Conservation (phyloP, 208 protist genomes). For the Leishmania lainsoni region DNA sequence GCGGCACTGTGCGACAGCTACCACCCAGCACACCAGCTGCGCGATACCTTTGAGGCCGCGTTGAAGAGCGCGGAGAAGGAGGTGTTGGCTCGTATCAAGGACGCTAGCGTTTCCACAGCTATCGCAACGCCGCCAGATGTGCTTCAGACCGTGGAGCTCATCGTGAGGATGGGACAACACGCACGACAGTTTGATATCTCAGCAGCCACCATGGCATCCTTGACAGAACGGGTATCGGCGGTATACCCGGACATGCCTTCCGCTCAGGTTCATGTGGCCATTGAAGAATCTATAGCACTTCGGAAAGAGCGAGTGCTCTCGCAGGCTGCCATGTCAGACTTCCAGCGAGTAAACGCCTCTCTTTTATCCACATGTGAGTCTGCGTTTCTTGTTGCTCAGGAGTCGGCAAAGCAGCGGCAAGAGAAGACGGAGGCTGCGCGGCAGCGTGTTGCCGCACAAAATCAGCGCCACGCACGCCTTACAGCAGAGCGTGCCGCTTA, state of each 20-base stretch:
- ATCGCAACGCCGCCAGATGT: slow-evolving; percentile 6
- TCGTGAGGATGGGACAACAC: slow-evolving; percentile 44
- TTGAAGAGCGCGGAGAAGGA: slow-evolving; percentile 7
- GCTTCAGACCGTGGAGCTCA: slow-evolving; percentile 26
- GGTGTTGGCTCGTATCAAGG: slow-evolving; percentile 6
- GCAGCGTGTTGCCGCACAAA: slow-evolving; percentile 31
- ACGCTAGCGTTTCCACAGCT: not conserved
- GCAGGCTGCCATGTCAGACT: slow-evolving; percentile 36
- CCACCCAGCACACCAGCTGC: slow-evolving; percentile 11
- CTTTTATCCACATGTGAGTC: slow-evolving; percentile 40
- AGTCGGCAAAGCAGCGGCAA: slow-evolving; percentile 17
- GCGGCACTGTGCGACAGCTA: slow-evolving; percentile 11
- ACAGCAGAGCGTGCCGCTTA: slow-evolving; percentile 37
- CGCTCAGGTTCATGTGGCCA: slow-evolving; percentile 17
- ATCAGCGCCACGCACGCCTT: slow-evolving; percentile 34
- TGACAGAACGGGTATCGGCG: slow-evolving; percentile 30
- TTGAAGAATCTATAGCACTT: slow-evolving; percentile 27
- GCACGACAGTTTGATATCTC: slow-evolving; percentile 31
- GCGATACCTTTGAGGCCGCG: slow-evolving; percentile 14
- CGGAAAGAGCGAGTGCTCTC: slow-evolving; percentile 15
- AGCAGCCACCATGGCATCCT: slow-evolving; percentile 6
- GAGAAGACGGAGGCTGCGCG: slow-evolving; percentile 31
- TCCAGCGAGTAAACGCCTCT: slow-evolving; percentile 12
- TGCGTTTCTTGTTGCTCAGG: slow-evolving; percentile 36
- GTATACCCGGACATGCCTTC: slow-evolving; percentile 24